Base-by-base conservation (phyloP, 306 rosid species). In the Arachis stenosperma region DNA sequence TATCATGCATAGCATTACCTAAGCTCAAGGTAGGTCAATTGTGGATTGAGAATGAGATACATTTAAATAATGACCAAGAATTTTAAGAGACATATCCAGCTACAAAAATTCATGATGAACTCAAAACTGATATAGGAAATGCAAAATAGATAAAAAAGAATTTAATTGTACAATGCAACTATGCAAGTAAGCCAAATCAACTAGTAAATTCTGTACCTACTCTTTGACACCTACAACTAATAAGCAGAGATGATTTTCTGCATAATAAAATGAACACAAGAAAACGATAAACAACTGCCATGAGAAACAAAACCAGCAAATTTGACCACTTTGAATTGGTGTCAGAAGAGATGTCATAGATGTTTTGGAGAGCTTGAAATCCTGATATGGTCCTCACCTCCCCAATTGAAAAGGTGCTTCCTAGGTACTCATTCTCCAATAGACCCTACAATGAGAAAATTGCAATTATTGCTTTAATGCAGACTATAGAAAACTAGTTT, bases 381-480 rank as follows among this genome's bases (percentile, higher is more conserved):
- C 99, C 99, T 12, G 99, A 82, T 82, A 95, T 91, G 66, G 87
- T 90, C 82, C 99, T 87, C 57, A 95, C 99, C 79, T 91, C 87
- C 78, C 99, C 99, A 65, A 95, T 96, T 5, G 98, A 88, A 77
- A 89, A 91, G 29, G 96, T 79, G n/a, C 91, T 87, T 22, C 83
- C 96, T 9, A 95, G 78, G 81, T 95, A 95, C 83, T 95, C 99
- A 66, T 95, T 95, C 88, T 95, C 99, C 87, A 95, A 76, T 60
- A 91, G 84, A 64, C 99, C 99, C 99, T 95, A 48, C 55, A 42
- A 67, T 14, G 82, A 13, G 1, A 43, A 17, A 41, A 11, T 22
- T 22, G 27, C 0, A 22, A 22, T 22, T 22, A 67, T 27, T 39
- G 47, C 58, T 60, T 76, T 72, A 65, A 64, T 59, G 41, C 22